Base-by-base conservation (phyloP, 768 basidiomycete species). In the Phaffia australis region DNA sequence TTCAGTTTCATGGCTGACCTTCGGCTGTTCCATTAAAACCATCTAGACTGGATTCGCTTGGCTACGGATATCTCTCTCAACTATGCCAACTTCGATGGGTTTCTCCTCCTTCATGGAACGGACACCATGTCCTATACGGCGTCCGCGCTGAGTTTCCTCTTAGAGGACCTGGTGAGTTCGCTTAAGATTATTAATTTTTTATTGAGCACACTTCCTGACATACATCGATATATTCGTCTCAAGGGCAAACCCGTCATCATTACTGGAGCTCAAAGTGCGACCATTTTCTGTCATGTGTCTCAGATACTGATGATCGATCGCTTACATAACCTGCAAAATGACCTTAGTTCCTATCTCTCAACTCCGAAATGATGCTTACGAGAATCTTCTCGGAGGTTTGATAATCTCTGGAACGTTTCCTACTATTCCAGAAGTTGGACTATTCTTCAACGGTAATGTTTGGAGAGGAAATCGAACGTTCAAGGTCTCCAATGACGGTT, bases 61-160 rank as follows among this genome's bases (percentile, higher is more conserved):
- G 88, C 90, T 0, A 85, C 84, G 0, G 93, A 97, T 72, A 90
- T 97, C 71, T 90, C 94, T 73, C 83, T 91, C 61, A 95, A 95
- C 74, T 95, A 95, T 73, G 75, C 81, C 42, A 71, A 74, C 18
- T 97, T 89, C 73, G 93, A 97, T 72, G 89, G 89, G 0, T 95
- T 97, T 73, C 84, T 97, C 23, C 79, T 66, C 27, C 59, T 62
- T 16, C 60, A 57, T 51, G 55, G 59, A 46, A 55, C 60, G 60
- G 72, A 72, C 59, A 72, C 72, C 30, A 72, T 72, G 71, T 67
- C 71, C 0, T 93, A 90, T 76, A 86, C 87, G 9, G 84, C 90
- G 9, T 90, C 89, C 58, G 89, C 91, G 3, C 80, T 94, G 48
- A 88, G 87, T 73, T 97, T 95, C 75, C 77, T 97, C 63, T 81